phyloP scores from a whole-genome alignment of 345 rosid genomes.

The Gossypium raimondii region DNA sequence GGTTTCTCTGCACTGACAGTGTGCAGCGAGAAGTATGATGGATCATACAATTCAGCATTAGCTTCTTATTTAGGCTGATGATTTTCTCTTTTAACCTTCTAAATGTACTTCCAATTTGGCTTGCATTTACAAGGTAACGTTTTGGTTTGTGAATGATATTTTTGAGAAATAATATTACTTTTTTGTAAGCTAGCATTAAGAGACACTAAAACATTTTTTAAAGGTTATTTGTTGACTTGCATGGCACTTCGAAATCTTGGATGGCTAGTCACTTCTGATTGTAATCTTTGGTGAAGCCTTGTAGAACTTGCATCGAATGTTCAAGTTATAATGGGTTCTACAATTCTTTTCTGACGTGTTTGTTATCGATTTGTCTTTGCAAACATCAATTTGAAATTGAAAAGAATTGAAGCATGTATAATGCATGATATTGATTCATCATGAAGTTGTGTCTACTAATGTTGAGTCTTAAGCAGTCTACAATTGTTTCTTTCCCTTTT shows the following conservation, averaged over 20 bases:
- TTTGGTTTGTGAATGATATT: not conserved
- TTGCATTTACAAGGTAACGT: not conserved
- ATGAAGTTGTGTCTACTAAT: not conserved
- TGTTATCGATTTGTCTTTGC: not conserved
- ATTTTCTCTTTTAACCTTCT: not conserved
- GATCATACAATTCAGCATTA: conserved; percentile 51
- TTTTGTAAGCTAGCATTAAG: not conserved
- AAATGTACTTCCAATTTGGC: not conserved
- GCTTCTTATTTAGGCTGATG: not conserved
- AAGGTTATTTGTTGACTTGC: not conserved
- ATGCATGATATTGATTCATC: not conserved
- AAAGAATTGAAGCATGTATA: not conserved
- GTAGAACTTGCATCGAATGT: not conserved
- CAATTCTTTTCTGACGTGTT: not conserved
- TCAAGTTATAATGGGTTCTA: not conserved
- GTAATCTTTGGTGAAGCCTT: not conserved
- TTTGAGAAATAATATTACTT: not conserved
- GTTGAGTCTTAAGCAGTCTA: not conserved
- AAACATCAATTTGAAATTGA: not conserved
- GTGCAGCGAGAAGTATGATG: conserved; percentile 99
- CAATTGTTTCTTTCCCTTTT: not conserved
- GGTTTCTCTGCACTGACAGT: conserved; percentile 99
- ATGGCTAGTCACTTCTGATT: not conserved
- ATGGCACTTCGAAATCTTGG: not conserved
- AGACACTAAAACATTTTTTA: not conserved